Percentiles rank a stretch among this genome's conserved stretches.
Conservation (phyloP, 768 basidiomycete genomes). For the Psilocybe cyanescens region DNA sequence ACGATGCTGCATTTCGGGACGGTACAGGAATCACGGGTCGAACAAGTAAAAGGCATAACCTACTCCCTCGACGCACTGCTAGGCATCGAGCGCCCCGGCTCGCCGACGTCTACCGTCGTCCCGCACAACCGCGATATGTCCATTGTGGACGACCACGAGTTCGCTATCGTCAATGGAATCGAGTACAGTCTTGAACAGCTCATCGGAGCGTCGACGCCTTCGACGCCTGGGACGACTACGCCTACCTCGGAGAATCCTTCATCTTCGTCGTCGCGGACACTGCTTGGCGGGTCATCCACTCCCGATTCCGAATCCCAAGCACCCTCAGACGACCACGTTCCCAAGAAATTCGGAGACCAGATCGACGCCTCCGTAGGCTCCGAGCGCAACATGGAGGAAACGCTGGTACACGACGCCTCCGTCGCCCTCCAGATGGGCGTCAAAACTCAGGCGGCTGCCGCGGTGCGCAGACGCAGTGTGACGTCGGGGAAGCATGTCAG, state of each 20-base stretch:
- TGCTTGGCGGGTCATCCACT: neutral
- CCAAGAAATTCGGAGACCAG: slow-evolving; percentile 65
- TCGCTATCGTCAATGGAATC: slow-evolving; percentile 97
- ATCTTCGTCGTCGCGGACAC: slow-evolving; percentile 9
- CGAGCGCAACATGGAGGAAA: slow-evolving; percentile 54
- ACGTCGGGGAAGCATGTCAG: slow-evolving; percentile 54
- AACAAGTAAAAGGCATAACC: slow-evolving; percentile 97
- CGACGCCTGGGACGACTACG: slow-evolving; percentile 42
- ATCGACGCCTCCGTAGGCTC: slow-evolving; percentile 79
- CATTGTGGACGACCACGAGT: slow-evolving; percentile 83
- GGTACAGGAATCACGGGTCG: slow-evolving; percentile 77
- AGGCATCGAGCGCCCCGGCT: slow-evolving; percentile 66
- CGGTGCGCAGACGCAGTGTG: slow-evolving; percentile 24
- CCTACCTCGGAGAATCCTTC: slow-evolving; percentile 33
- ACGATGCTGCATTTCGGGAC: slow-evolving; percentile 90
- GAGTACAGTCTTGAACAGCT: slow-evolving; percentile 93
- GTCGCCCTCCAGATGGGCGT: slow-evolving; percentile 79
- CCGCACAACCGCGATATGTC: slow-evolving; percentile 53
- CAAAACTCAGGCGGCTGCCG: slow-evolving; percentile 23
- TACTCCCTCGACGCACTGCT: slow-evolving; percentile 95
- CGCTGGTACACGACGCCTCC: slow-evolving; percentile 65
- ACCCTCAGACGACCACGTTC: slow-evolving; percentile 23
- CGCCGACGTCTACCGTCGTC: slow-evolving; percentile 40
- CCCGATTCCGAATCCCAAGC: slow-evolving; percentile 3
- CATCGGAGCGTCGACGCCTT: slow-evolving; percentile 60